Evolutionary conservation across 345 rosid genomes (phyloP).

Genomic region (Cardiospermum halicacabum): DNA sequence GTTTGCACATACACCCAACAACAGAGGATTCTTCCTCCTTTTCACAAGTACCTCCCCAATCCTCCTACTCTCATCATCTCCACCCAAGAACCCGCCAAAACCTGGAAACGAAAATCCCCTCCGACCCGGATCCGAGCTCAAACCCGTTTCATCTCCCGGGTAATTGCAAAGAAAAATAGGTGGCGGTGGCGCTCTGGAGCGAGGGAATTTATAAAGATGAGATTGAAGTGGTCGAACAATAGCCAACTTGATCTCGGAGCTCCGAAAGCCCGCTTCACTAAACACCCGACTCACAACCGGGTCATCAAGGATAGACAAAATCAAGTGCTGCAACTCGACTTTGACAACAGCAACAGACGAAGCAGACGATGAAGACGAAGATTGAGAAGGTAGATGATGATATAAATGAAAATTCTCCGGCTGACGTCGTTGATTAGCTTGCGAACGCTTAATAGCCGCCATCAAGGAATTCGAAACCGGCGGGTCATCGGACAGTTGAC

Average conservation of each 20-base stretch:
- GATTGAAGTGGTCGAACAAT: constrained; percentile 77
- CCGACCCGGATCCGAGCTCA: constrained; percentile 34
- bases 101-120: constrained; percentile 36
- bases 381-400: constrained; percentile 49
- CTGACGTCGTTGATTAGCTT: constrained; percentile 80
- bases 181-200: constrained; percentile 55
- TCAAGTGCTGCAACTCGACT: constrained; percentile 77
- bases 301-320: constrained; percentile 80
- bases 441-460: constrained; percentile 97
- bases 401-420: constrained; percentile 81
- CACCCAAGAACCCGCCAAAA: constrained; percentile 20
- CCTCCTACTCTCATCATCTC: constrained; percentile 49
- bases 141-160: constrained; percentile 31
- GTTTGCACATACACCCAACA: constrained; percentile 56
- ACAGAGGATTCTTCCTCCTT: constrained; percentile 69
- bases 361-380: constrained; percentile 12
- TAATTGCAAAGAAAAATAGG: constrained; percentile 45
- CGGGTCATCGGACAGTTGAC: constrained; percentile 50
- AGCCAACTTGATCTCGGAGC: constrained; percentile 81
- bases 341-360: constrained; percentile 43
- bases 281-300: constrained; percentile 91
- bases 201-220: constrained; percentile 47
- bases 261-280: constrained; percentile 82
- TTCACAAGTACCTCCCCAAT: constrained; percentile 48
- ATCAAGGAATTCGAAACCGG: constrained; percentile 88